Percentiles rank a stretch among this genome's conserved stretches.
phyloP scores from a whole-genome alignment of 495 filamentous ascomycete species.

The Aspergillus funiculosus region DNA sequence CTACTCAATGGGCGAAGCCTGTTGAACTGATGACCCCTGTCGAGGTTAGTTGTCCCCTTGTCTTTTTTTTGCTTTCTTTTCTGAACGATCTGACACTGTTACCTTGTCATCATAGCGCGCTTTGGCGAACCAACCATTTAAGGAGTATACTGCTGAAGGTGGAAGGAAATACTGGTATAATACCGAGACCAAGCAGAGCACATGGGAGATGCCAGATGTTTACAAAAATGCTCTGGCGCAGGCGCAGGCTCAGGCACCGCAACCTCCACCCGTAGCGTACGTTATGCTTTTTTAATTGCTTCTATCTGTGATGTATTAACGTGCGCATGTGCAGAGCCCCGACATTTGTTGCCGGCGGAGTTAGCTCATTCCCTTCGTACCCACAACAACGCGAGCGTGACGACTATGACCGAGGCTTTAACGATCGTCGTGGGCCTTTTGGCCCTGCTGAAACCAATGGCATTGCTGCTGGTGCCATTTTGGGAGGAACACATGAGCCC shows the following conservation, averaged over 20 bases:
- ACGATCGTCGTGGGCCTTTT: conserved; percentile 64
- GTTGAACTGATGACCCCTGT: conserved; percentile 79
- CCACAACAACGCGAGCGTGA: conserved; percentile 45
- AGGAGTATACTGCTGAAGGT: conserved; percentile 79
- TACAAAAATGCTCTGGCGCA: conserved; percentile 67
- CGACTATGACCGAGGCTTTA: conserved; percentile 53
- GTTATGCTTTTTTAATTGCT: conserved; percentile 25
- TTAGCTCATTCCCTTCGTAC: conserved; percentile 48
- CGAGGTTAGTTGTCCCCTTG: conserved; percentile 56
- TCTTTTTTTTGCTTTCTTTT: background rate
- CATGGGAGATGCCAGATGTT: conserved; percentile 88
- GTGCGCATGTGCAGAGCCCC: conserved; percentile 42
- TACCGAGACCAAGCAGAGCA: conserved; percentile 82
- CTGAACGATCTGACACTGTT: conserved; percentile 3
- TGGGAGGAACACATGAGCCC: conserved; percentile 64
- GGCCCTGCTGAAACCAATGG: conserved; percentile 50
- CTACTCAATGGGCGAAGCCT: conserved; percentile 91
- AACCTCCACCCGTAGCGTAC: conserved; percentile 54
- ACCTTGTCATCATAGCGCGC: conserved; percentile 54
- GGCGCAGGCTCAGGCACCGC: conserved; percentile 48
- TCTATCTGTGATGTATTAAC: conserved; percentile 20
- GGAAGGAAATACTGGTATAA: conserved; percentile 94
- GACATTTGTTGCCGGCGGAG: conserved; percentile 63
- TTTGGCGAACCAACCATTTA: conserved; percentile 80
- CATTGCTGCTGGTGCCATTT: conserved; percentile 51